Conservation (phyloP, 1,139 yeast species). For the Pneumocystis sp. region DNA sequence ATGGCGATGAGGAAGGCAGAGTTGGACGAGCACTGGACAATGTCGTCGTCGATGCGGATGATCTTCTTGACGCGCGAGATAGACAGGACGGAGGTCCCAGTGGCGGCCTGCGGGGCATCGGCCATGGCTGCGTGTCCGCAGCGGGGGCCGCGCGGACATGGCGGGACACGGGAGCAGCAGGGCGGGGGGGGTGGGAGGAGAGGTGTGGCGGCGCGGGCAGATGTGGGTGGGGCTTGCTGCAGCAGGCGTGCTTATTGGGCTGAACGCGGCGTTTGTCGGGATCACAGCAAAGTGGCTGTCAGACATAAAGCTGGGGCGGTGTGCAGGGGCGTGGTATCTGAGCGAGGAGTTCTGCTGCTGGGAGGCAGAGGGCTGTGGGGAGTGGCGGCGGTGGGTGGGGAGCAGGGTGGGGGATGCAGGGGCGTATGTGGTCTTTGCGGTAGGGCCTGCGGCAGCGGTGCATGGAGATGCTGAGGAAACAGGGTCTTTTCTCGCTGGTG, state of each 20-base stretch:
- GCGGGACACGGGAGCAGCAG: no score
- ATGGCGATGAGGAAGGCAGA: not conserved
- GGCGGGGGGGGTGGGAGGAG: no score
- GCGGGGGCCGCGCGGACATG: no score
- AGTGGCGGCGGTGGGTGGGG: constrained; percentile 19
- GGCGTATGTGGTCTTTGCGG: constrained; percentile 24
- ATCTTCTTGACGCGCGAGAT: not conserved
- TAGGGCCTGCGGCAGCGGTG: no score
- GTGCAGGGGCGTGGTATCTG: constrained; percentile 53
- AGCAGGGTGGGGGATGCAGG: no score
- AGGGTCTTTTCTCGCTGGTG: constrained; percentile 40
- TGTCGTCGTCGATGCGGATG: not conserved
- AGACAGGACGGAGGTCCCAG: not conserved
- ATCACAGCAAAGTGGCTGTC: constrained; percentile 79
- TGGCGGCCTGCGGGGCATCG: no score
- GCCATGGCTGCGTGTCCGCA: no score
- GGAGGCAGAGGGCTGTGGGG: no score
- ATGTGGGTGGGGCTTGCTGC: constrained; percentile 55
- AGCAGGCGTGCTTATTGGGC: constrained; percentile 41
- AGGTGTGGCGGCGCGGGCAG: no score
- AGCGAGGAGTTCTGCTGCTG: constrained; percentile 67
- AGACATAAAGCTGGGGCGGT: constrained; percentile 63
- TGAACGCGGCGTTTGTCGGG: constrained; percentile 67
- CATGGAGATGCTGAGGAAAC: no score
- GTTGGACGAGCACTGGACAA: not conserved